phyloP scores from a whole-genome alignment of 805 yeast species.

The Wickerhamomyces hampshirensis region DNA sequence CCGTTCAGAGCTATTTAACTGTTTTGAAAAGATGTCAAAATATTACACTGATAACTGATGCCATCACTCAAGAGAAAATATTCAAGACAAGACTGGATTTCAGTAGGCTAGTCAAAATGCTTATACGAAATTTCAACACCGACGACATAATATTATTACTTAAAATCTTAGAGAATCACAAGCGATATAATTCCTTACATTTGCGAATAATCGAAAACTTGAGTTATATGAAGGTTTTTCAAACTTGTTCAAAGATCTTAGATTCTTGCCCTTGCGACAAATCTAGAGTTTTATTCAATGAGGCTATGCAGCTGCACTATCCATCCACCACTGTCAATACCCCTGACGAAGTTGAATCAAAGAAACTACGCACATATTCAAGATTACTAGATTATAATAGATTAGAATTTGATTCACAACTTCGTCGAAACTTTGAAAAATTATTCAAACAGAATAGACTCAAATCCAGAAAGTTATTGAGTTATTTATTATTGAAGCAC shows the following conservation, averaged over 20 bases:
- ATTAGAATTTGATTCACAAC: constrained; percentile 3
- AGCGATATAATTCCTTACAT: constrained; percentile 7
- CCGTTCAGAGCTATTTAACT: background rate
- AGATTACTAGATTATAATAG: constrained; percentile 3
- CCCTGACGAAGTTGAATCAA: background rate
- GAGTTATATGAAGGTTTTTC: constrained; percentile 1
- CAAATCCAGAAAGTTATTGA: constrained; percentile 4
- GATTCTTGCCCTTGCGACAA: constrained; percentile 1
- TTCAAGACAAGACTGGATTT: constrained; percentile 4
- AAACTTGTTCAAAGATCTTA: constrained; percentile 1
- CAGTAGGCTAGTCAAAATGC: constrained; percentile 1
- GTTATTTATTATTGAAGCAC: constrained; percentile 8
- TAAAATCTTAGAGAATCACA: background rate
- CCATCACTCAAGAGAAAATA: background rate
- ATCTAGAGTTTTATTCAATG: constrained; percentile 4
- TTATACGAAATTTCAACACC: constrained; percentile 2
- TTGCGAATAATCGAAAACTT: constrained; percentile 7
- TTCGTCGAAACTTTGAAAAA: constrained; percentile 2
- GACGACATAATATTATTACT: constrained; percentile 6
- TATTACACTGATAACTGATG: background rate
- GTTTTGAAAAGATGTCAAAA: constrained; percentile 5
- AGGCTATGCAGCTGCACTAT: constrained; percentile 4
- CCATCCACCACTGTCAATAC: background rate
- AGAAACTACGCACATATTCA: constrained; percentile 5
- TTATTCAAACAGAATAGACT: constrained; percentile 1